Evolutionary conservation across 129 eudicot genomes (phyloP).

Genomic region (Scalesia atractyloides): DNA sequence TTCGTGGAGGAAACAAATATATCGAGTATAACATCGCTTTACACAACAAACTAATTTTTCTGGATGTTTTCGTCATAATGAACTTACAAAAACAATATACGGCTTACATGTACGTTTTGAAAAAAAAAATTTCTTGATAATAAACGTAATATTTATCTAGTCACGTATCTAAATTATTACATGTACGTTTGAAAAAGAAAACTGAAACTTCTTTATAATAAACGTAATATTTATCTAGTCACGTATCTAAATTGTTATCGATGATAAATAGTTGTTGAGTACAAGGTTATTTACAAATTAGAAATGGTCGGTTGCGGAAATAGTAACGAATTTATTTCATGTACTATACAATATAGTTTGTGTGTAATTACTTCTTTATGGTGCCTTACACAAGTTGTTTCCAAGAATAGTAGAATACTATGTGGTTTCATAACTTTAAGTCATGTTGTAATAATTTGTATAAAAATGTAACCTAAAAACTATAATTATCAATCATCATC

Average conservation of each 20-base stretch:
- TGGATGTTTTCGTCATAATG: neutral
- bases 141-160: neutral
- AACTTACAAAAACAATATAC: neutral
- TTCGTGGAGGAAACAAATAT: too few relatives aligned
- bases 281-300: slow-evolving; percentile 7
- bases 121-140: neutral
- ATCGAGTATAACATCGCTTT: too few relatives aligned
- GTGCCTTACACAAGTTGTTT: slow-evolving; percentile 13
- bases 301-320: slow-evolving; percentile 8
- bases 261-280: slow-evolving; percentile 18
- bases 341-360: slow-evolving; percentile 2
- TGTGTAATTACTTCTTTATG: slow-evolving; percentile 1
- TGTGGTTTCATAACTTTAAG: neutral
- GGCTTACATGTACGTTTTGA: neutral
- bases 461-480: neutral
- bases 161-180: neutral
- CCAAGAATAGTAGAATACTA: slow-evolving; percentile 2
- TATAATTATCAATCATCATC: neutral
- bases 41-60: too few relatives aligned
- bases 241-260: neutral
- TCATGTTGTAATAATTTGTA: neutral
- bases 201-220: too few relatives aligned
- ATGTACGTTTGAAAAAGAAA: neutral
- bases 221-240: neutral
- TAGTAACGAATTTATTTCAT: slow-evolving; percentile 22